These are phyloP conservation scores for Flammula alnicola DNA, from an alignment of 1,284 basidiomycete genomes.

Conservation along the genomic window DNA sequence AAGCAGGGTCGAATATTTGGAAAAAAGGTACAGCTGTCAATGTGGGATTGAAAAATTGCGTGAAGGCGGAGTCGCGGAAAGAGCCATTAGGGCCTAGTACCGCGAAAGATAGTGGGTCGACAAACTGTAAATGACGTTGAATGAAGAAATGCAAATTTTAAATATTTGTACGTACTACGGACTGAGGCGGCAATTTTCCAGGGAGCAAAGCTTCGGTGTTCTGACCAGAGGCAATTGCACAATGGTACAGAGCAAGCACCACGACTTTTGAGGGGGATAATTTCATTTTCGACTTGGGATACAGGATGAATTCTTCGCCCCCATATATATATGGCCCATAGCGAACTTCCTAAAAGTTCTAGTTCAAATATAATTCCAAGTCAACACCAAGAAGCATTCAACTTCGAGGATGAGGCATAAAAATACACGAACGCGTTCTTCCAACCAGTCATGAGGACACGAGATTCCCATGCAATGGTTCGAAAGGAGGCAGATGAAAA, in stretches of 20 bases:
- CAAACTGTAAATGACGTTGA: conserved; percentile 35
- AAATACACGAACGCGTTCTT: too few species aligned
- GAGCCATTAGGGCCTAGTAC: conserved; percentile 45
- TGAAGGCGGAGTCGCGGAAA: conserved; percentile 43
- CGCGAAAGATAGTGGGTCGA: conserved; percentile 46
- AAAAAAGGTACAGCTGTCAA: conserved; percentile 60
- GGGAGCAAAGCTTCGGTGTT: neutral
- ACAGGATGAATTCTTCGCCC: neutral
- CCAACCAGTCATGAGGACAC: too few species aligned
- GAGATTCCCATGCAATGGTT: too few species aligned
- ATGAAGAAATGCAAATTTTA: neutral
- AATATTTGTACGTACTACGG: conserved; percentile 32
- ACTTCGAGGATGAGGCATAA: too few species aligned
- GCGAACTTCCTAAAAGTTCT: too few species aligned
- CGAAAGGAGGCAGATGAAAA: too few species aligned
- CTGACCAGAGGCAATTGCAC: conserved; percentile 6
- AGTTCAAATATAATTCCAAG: too few species aligned
- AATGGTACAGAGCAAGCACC: conserved; percentile 1
- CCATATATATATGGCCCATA: too few species aligned
- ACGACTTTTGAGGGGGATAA: neutral
- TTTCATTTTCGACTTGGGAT: neutral
- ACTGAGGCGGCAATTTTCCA: conserved; percentile 34
- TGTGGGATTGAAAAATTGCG: conserved; percentile 49
- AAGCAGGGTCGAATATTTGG: conserved; percentile 68
- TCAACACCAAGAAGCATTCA: too few species aligned